A percentile compares a stretch with the other conserved stretches of the same genome.
phyloP scores from a whole-genome alignment of 2,329 filamentous ascomycete genomes.

The Graphilbum fragrans region DNA sequence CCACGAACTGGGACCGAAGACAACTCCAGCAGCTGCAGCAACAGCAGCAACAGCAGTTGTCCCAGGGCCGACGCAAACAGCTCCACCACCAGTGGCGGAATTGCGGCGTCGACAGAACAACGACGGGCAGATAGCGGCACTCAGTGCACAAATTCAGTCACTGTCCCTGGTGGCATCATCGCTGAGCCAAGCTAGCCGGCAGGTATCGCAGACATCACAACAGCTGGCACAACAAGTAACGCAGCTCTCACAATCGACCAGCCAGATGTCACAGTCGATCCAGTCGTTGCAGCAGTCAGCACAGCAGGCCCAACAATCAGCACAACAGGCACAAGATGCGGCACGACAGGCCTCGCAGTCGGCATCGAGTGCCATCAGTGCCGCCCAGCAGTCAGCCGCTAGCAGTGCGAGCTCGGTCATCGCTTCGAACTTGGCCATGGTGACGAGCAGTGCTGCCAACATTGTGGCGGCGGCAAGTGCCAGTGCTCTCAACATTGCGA shows the following conservation, averaged over 20 bases:
- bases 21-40: neutral
- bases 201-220: conserved; percentile 19
- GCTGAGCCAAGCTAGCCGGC: conserved; percentile 16
- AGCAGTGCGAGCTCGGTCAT: conserved; percentile 16
- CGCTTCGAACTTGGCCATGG: conserved; percentile 15
- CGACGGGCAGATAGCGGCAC: conserved; percentile 13
- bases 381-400: conserved; percentile 13
- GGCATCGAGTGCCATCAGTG: conserved; percentile 12
- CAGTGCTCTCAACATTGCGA: conserved; percentile 12
- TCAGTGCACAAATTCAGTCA: conserved; percentile 17
- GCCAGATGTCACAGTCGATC: conserved; percentile 18
- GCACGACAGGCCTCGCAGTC: conserved; percentile 16
- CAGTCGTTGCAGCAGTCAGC: conserved; percentile 12
- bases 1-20: neutral
- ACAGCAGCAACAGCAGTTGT: neutral
- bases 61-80: conserved; percentile 10
- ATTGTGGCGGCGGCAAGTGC: conserved; percentile 16
- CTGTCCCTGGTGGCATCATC: conserved; percentile 17
- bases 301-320: conserved; percentile 14
- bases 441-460: conserved; percentile 15
- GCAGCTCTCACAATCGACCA: conserved; percentile 17
- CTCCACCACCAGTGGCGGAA: conserved; percentile 10
- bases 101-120: conserved; percentile 13
- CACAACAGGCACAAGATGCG: conserved; percentile 11
- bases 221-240: conserved; percentile 17